Evolutionary conservation across 2,329 filamentous ascomycete species (phyloP).

Genomic region (Hymenoscyphus scutula): DNA sequence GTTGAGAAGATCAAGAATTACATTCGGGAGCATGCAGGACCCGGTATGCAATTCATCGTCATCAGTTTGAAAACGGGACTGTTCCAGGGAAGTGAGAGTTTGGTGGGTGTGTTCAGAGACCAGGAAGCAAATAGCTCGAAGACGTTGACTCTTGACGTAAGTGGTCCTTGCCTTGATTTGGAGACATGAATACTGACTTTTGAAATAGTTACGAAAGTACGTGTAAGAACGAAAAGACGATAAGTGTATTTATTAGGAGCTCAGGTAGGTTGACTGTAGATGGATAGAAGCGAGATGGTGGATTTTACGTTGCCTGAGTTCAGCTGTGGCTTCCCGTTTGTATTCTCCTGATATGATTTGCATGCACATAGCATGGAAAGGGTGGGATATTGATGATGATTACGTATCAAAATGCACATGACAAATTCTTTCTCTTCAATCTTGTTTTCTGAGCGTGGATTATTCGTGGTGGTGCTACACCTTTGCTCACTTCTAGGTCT

Average conservation of each 20-base stretch:
- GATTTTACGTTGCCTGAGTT: background rate
- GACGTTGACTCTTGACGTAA: constrained; percentile 92
- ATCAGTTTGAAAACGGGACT: constrained; percentile 94
- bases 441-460: too few species aligned
- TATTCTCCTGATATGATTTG: background rate
- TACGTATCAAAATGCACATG: background rate
- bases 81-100: constrained; percentile 93
- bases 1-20: constrained; percentile 96
- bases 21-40: constrained; percentile 87
- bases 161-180: constrained; percentile 38
- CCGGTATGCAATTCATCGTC: constrained; percentile 98
- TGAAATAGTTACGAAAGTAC: constrained; percentile 10
- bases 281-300: background rate
- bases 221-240: background rate
- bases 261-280: background rate
- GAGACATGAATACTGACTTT: background rate
- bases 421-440: too few species aligned
- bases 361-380: background rate
- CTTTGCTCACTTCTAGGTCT: too few species aligned
- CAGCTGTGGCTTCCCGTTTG: background rate
- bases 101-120: constrained; percentile 94
- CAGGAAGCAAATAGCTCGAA: constrained; percentile 90
- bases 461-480: too few species aligned
- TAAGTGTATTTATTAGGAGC: background rate
- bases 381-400: background rate